Evolutionary conservation across 768 basidiomycete genomes (phyloP), one percentile per base, ranked within the genome.

Genomic region (Dioszegia aurantiaca): DNA sequence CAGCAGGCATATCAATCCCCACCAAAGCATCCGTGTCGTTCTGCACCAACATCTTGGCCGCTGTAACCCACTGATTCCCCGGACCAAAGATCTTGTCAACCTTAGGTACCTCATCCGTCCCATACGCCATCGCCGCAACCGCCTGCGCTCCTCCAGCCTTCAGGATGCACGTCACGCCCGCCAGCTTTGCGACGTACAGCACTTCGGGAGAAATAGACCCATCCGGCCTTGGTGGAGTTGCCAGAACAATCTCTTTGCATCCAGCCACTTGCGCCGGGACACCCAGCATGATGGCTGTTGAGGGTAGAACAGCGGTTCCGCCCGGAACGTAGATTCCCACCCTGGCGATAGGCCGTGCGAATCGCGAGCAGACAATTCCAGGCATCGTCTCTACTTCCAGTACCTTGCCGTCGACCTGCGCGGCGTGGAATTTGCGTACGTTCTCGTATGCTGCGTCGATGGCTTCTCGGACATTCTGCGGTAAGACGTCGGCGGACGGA

Each of bases 31-130:
- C 89, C 12, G 93, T 93, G 73, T 99, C 95, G 77, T 98, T 99
- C 75, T 97, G 93, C 24, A 99, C 94, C 54, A 94, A 78, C 95
- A 99, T 97, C 80, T 99, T 99, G 51, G 94, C 95, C 1, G 95
- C 95, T 1, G 94, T 99, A 23, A 99, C 95, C 91, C 93, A 99
- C 76, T 98, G 95, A 75, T 99, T 99, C 24, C 95, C 95, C 5
- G 95, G 95, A 9, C 95, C 95, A 72, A 98, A 94, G 67, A 99
- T 92, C 80, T 99, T 99, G 81, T 99, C 95, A 24, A 97, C 94
- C 78, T 99, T 98, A 16, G 92, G 90, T 5, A 93, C 90, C 3
- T 87, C 87, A 74, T 89, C 82, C 5, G 95, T 99, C 19, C 95
- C 95, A 74, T 97, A 98, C 0, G 95, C 95, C 80, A 99, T 82